Percentiles rank a stretch among this genome's conserved stretches.
These are phyloP conservation scores for Orobanche coerulescens DNA, from an alignment of 257 asterid species.

Conservation along the genomic window DNA sequence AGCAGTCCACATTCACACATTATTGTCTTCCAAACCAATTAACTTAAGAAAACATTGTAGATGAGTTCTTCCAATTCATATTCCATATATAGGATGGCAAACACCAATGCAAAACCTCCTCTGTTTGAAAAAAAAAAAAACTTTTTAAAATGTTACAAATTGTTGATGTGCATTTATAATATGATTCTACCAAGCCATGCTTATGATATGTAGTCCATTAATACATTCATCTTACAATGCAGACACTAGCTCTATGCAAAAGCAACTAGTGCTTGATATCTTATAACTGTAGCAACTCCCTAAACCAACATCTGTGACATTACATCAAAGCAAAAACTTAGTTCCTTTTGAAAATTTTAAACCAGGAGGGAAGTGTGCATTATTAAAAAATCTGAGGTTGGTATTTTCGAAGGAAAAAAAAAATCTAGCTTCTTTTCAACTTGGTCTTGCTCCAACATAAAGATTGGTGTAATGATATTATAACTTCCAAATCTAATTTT, in stretches of 20 bases:
- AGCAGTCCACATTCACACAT: no score
- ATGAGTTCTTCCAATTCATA: no score
- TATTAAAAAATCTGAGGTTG: not conserved
- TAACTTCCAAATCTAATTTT: not conserved
- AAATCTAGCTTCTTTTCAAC: not conserved
- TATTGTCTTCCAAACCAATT: no score
- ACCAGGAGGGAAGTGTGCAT: not conserved
- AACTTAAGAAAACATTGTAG: no score
- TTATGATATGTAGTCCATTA: not conserved
- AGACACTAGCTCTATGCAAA: slow-evolving; percentile 1
- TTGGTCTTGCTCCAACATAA: slow-evolving; percentile 16
- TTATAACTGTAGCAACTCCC: not conserved
- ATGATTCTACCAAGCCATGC: not conserved
- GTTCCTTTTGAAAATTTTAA: not conserved
- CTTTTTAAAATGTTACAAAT: no score
- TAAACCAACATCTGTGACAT: not conserved
- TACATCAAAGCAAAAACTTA: not conserved
- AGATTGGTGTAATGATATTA: slow-evolving; percentile 8
- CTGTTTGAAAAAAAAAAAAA: no score
- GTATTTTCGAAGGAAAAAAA: not conserved
- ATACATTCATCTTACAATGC: not conserved
- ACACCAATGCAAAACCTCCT: no score
- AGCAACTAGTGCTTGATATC: not conserved
- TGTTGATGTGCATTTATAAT: no score
- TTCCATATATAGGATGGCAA: no score